Evolutionary conservation across 2,329 filamentous ascomycete genomes (phyloP).

Genomic region (Claviceps maximensis): DNA sequence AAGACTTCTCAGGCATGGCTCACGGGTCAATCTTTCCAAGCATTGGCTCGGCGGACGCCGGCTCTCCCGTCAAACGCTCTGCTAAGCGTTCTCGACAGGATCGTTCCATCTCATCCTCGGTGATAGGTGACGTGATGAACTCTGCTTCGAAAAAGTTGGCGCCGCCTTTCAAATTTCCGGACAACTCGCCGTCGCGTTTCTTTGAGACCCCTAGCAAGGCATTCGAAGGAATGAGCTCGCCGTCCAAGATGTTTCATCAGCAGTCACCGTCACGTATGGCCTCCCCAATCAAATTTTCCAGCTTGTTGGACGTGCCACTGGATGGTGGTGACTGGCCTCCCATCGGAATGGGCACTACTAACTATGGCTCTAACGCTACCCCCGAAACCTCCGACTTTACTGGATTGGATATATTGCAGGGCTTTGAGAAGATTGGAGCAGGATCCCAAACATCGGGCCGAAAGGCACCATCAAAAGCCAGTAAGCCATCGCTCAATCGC

Average conservation of each 20-base stretch:
- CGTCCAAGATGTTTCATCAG: conserved; percentile 34
- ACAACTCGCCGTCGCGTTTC: conserved; percentile 22
- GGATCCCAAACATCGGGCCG: conserved; percentile 19
- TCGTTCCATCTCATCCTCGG: conserved; percentile 48
- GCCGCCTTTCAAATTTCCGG: conserved; percentile 36
- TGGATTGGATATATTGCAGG: conserved; percentile 59
- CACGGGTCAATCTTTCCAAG: conserved; percentile 21
- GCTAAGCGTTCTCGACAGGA: conserved; percentile 47
- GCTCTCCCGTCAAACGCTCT: conserved; percentile 56
- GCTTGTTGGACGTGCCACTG: conserved; percentile 20
- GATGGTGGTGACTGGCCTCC: conserved; percentile 28
- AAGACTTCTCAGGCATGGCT: conserved; percentile 19
- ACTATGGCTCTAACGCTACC: conserved; percentile 23
- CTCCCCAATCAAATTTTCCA: conserved; percentile 39
- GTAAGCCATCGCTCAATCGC: conserved; percentile 17
- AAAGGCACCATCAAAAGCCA: conserved; percentile 16
- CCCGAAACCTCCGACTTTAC: conserved; percentile 34
- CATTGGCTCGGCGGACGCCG: conserved; percentile 35
- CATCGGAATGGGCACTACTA: conserved; percentile 22
- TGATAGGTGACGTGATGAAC: conserved; percentile 47
- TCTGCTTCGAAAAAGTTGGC: conserved; percentile 38
- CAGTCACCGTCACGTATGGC: conserved; percentile 20
- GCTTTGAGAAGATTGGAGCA: conserved; percentile 61
- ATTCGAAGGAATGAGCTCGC: conserved; percentile 41
- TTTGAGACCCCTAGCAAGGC: conserved; percentile 46